phyloP scores from a whole-genome alignment of 257 asterid genomes.

The Penstemon barbatus region DNA sequence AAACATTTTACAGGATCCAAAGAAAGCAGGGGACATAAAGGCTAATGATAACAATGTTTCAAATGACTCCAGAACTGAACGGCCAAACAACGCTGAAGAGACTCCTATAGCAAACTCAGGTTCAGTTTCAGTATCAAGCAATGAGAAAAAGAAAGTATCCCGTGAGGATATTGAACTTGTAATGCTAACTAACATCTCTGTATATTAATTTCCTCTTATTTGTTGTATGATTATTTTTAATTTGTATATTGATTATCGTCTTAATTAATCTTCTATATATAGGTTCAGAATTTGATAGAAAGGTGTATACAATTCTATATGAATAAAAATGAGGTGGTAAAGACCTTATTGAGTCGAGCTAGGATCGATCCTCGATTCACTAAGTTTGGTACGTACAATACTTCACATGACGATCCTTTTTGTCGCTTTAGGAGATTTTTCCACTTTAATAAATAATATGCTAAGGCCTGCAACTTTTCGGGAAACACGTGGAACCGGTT shows the following conservation, averaged over 20 bases:
- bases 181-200: slow-evolving; percentile 25
- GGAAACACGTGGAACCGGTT: too few relatives aligned
- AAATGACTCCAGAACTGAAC: slow-evolving; percentile 52
- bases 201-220: neutral
- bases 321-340: slow-evolving; percentile 70
- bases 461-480: too few relatives aligned
- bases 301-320: slow-evolving; percentile 70
- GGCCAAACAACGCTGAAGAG: slow-evolving; percentile 42
- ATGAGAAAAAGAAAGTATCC: slow-evolving; percentile 59
- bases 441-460: too few relatives aligned
- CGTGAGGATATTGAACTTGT: slow-evolving; percentile 75
- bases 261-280: slow-evolving; percentile 27
- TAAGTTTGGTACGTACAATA: slow-evolving; percentile 50
- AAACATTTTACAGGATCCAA: slow-evolving; percentile 38
- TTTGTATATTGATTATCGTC: neutral
- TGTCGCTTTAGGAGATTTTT: neutral
- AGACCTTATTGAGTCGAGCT: slow-evolving; percentile 67
- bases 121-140: slow-evolving; percentile 64
- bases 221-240: neutral
- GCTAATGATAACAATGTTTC: slow-evolving; percentile 40
- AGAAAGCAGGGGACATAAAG: slow-evolving; percentile 44
- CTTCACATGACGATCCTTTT: slow-evolving; percentile 4
- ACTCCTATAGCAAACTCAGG: slow-evolving; percentile 60
- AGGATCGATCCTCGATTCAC: slow-evolving; percentile 79
- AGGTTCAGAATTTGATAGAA: slow-evolving; percentile 78